Base-by-base conservation (phyloP, 805 yeast species). In the Zygotorulaspora danielsina region DNA sequence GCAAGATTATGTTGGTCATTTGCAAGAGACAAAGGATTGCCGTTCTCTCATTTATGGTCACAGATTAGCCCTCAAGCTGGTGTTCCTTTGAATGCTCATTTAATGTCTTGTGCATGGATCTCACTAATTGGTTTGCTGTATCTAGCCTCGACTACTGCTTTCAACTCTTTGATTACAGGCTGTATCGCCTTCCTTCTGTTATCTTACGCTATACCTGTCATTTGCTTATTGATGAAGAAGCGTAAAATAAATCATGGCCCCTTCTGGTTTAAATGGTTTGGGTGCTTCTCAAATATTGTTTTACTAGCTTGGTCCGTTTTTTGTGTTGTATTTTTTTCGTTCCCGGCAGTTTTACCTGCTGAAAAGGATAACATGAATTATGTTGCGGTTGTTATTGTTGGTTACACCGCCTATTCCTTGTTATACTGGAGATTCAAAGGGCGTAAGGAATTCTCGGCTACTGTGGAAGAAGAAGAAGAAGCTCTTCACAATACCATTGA, bases 1-100 rank as follows among this genome's bases (percentile, higher is more conserved):
- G 79, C 84, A 26, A 69, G 88, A 51, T 65, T 79, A 44, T 71
- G 81, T 46, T 81, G 85, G 84, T 79, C 87, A 2, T 80, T 81
- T 54, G 70, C 86, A 5, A 71, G 87, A 63, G 86, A 81, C 57
- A 71, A 75, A 35, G 88, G 85, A 18, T 64, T 81, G 41, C 84
- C 84, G 19, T 75, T 71, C 25, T 76, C 81, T 6, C 64, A 61
- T 29, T 69, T 64, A 34, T 75, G 81, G 77, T 56, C 78, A 4
- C 60, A 66, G 48, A 73, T 81, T 34, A 68, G 78, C 50, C 63
- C 71, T 11, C 67, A 64, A 35, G 59, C 75, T 9, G 81, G 78
- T 26, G 74, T 76, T 6, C 87, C 87, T 11, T 59, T 79, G 16
- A 70, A 75, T 48, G 86, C 85, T 1, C 82, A 79, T 51, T 43